phyloP scores from a whole-genome alignment of 148 eudicot species.

The Rhododendron mucronatum region DNA sequence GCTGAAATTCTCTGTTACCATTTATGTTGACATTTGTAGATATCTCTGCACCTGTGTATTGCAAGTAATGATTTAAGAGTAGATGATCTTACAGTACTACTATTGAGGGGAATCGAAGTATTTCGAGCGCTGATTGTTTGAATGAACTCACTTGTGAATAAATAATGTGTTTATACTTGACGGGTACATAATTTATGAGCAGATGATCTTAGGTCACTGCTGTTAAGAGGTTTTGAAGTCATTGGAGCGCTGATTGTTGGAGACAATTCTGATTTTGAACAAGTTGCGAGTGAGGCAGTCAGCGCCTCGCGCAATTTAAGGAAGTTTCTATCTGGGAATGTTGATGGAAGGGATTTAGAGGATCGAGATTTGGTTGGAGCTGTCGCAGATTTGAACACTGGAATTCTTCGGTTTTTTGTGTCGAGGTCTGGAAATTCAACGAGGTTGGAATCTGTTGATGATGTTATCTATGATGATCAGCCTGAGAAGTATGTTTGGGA shows the following conservation, averaged over 20 bases:
- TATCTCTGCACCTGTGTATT: background rate
- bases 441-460: constrained; percentile 36
- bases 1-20: constrained; percentile 18
- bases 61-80: background rate
- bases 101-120: background rate
- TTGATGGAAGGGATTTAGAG: constrained; percentile 18
- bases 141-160: background rate
- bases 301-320: constrained; percentile 43
- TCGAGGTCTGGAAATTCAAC: constrained; percentile 36
- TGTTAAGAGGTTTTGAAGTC: constrained; percentile 71
- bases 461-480: constrained; percentile 62
- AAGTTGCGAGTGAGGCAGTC: constrained; percentile 46
- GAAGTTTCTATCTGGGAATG: constrained; percentile 25
- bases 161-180: background rate
- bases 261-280: constrained; percentile 27
- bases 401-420: constrained; percentile 46
- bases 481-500: constrained; percentile 78
- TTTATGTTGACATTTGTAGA: background rate
- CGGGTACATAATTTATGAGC: constrained; percentile 10
- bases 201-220: constrained; percentile 59
- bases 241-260: constrained; percentile 69
- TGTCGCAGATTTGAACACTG: constrained; percentile 30
- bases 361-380: constrained; percentile 53
- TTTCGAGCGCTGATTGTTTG: background rate
- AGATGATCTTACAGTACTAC: background rate